Evolutionary conservation across 768 basidiomycete species (phyloP).

Genomic region (Naganishia randhawae): DNA sequence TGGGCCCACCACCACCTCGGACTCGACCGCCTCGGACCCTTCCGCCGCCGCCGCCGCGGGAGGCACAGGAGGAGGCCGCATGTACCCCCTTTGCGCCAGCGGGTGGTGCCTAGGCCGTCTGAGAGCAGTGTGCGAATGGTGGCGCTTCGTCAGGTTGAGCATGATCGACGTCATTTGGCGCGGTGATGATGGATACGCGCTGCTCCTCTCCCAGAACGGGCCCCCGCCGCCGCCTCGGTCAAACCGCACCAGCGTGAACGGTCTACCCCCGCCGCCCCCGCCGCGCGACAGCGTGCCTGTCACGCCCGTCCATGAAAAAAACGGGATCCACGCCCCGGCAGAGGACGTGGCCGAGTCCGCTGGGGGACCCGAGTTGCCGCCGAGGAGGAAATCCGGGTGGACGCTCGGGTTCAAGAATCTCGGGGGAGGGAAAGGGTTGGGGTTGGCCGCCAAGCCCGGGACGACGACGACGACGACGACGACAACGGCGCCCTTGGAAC

Average conservation of each 20-base stretch:
- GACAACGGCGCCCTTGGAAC: too few relatives aligned
- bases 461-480: background rate
- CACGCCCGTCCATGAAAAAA: background rate
- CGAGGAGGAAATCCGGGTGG: conserved; percentile 25
- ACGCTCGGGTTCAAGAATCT: conserved; percentile 25
- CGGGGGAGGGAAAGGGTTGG: conserved; percentile 18
- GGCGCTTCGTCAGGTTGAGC: conserved; percentile 78
- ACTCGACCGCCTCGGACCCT: conserved; percentile 22
- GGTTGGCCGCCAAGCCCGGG: conserved; percentile 1
- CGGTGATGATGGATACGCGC: conserved; percentile 57
- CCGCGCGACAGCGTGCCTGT: conserved; percentile 1
- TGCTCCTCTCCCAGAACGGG: background rate
- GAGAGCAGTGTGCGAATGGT: conserved; percentile 80
- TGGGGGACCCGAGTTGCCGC: conserved; percentile 14
- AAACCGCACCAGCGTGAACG: background rate
- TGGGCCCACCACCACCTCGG: conserved; percentile 31
- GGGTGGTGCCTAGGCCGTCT: conserved; percentile 84
- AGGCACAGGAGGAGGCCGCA: conserved; percentile 25
- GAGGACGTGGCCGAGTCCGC: background rate
- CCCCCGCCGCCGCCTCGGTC: too few relatives aligned
- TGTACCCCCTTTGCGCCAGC: conserved; percentile 72
- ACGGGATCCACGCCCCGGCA: background rate
- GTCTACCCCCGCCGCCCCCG: too few relatives aligned
- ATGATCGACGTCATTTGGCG: conserved; percentile 86
- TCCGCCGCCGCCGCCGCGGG: background rate